A percentile compares a stretch with the other conserved stretches of the same genome.
Evolutionary conservation across 495 filamentous ascomycete species (phyloP).

Genomic region (Filosporella fistucella): DNA sequence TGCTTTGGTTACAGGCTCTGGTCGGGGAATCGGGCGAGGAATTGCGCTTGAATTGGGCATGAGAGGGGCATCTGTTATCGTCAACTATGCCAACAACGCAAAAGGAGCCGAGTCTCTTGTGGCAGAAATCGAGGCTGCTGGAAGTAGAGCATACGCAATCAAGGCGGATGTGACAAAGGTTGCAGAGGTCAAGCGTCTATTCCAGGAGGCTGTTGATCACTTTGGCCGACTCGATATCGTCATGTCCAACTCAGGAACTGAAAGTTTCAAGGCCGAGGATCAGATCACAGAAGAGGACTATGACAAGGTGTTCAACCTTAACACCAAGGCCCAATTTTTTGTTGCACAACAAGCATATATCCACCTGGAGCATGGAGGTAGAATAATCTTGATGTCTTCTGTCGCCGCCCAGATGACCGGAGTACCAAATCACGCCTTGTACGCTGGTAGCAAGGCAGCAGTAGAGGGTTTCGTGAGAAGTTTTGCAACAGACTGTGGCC

Average conservation of each 20-base stretch:
- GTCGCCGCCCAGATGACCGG: constrained; percentile 50
- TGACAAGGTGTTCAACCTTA: constrained; percentile 72
- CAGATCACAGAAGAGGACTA: constrained; percentile 73
- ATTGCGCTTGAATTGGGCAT: constrained; percentile 73
- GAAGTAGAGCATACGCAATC: constrained; percentile 61
- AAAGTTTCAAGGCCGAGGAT: constrained; percentile 56
- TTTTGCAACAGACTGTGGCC: constrained; percentile 68
- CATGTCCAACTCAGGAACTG: constrained; percentile 63
- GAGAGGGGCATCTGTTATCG: constrained; percentile 65
- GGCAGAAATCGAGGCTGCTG: constrained; percentile 48
- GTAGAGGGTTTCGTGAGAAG: constrained; percentile 74
- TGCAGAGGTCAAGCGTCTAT: constrained; percentile 57
- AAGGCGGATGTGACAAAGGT: constrained; percentile 71
- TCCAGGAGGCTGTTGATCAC: constrained; percentile 55
- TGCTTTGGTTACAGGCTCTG: constrained; percentile 68
- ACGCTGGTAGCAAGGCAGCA: constrained; percentile 73
- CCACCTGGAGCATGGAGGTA: constrained; percentile 60
- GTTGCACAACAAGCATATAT: constrained; percentile 74
- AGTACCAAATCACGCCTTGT: constrained; percentile 68
- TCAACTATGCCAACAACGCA: constrained; percentile 71
- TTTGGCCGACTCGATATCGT: constrained; percentile 76
- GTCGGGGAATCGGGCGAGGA: constrained; percentile 69
- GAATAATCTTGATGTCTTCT: constrained; percentile 59
- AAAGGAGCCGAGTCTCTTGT: constrained; percentile 60
- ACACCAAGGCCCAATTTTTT: constrained; percentile 78